A percentile compares a stretch with the other conserved stretches of the same genome.
These are phyloP conservation scores for Podila clonocystis DNA, from an alignment of 192 early-diverging fungal genomes.

Conservation along the genomic window DNA sequence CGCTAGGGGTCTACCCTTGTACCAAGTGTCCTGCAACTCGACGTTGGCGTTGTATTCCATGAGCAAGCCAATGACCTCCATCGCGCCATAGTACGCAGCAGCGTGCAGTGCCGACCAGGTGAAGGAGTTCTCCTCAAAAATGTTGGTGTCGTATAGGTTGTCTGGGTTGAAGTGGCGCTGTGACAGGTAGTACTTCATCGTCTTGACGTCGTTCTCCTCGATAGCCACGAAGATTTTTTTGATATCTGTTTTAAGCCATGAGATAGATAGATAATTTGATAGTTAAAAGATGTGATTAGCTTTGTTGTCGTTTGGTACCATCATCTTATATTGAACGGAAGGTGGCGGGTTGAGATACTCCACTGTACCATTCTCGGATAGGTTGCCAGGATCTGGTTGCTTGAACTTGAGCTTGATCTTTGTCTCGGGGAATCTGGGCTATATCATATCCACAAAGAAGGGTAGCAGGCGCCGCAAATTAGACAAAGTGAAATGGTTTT, in stretches of 20 bases:
- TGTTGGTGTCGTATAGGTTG: constrained; percentile 31
- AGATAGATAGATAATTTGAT: not conserved
- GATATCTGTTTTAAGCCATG: constrained; percentile 12
- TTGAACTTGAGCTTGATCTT: constrained; percentile 48
- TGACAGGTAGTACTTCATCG: constrained; percentile 21
- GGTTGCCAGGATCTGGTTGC: constrained; percentile 36
- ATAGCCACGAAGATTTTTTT: constrained; percentile 38
- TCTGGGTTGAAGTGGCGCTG: constrained; percentile 38
- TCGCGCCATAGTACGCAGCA: constrained; percentile 82
- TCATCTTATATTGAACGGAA: not conserved
- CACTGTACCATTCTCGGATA: constrained; percentile 34
- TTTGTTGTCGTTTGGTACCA: not conserved
- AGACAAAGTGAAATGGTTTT: not conserved
- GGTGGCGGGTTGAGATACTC: too few species aligned
- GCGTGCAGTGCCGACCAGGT: constrained; percentile 91
- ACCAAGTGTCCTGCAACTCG: constrained; percentile 87
- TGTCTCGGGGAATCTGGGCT: constrained; percentile 2
- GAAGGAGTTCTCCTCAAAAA: constrained; percentile 65
- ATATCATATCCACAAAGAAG: not conserved
- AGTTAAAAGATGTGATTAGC: not conserved
- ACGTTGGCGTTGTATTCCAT: constrained; percentile 81
- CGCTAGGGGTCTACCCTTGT: constrained; percentile 82
- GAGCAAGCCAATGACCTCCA: constrained; percentile 72
- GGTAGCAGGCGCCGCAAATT: too few species aligned
- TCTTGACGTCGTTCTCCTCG: constrained; percentile 41